Conservation (phyloP, 106 monocot genomes). For the Platanthera zijinensis region DNA sequence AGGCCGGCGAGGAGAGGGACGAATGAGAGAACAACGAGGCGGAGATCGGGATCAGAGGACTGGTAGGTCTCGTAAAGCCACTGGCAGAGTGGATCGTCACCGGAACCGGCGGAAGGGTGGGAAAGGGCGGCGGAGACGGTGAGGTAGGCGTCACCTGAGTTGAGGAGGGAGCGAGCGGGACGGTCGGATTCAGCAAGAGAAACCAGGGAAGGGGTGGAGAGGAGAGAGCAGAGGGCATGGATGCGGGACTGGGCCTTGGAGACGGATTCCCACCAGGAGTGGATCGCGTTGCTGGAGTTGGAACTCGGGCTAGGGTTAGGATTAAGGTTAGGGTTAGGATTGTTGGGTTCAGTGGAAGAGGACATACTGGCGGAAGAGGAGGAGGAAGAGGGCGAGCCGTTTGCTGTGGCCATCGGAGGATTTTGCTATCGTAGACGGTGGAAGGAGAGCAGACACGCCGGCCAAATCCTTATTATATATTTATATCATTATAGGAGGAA, state of each 20-base stretch:
- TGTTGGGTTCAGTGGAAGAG: conserved; percentile 4
- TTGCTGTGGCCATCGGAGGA: conserved; percentile 10
- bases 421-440: too few relatives aligned
- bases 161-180: conserved; percentile 62
- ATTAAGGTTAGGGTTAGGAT: conserved; percentile 15
- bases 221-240: conserved; percentile 50
- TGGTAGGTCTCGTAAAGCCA: conserved; percentile 95
- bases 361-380: conserved; percentile 18
- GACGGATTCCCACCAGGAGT: conserved; percentile 78
- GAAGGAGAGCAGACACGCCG: too few relatives aligned
- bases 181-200: conserved; percentile 78
- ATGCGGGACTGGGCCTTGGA: conserved; percentile 69
- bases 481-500: too few relatives aligned
- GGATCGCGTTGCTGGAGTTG: conserved; percentile 26
- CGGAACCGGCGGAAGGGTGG: conserved; percentile 52
- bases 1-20: conserved; percentile 68
- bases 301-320: conserved; percentile 16
- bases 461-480: too few relatives aligned
- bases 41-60: conserved; percentile 82
- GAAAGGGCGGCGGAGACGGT: conserved; percentile 50
- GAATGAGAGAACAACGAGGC: conserved; percentile 74
- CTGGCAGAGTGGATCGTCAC: conserved; percentile 74
- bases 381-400: conserved; percentile 25
- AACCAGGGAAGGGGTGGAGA: conserved; percentile 17
- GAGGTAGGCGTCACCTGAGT: conserved; percentile 39